Evolutionary conservation across 257 asterid species (phyloP), one percentile per base, ranked within the genome.

Genomic region (Phtheirospermum japonicum): DNA sequence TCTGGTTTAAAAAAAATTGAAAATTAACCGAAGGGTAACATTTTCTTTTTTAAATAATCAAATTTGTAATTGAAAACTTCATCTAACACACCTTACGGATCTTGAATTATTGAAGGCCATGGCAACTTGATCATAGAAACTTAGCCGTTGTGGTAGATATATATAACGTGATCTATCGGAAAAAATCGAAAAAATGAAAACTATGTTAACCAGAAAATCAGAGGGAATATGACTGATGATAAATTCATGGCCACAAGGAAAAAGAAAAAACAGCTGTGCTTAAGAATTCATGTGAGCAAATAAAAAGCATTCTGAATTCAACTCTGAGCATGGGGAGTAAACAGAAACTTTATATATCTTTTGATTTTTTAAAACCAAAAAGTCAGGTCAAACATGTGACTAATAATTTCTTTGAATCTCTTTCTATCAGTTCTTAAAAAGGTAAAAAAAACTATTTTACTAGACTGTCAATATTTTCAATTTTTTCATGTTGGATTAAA

Each of bases 321-420:
- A 67, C 64, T 54, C 61, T 67, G 75, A 55, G 39, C 57, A 48
- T 73, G 65, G 51, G 5, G 76, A 67, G 74, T 63, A 67, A 23
- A 9, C 52, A 66, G 57, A 75, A 54, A 20, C 56, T 54, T 49
- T 57, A 4, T 4, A 46, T 59, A 54, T 20, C 50, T 45, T 62
- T 56, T 48, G 71, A 57, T 59, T 39, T 9, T 73, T 64, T 71
- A 65, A 70, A 72, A 71, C 65, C 20, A 77, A 67, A 67, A 67
- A 67, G 65, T 77, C 85, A 74, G 86, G 87, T 80, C 85, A 80
- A 79, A 72, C 91, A 74, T 71, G 87, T 78, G 94, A 81, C 87
- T 64, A 14, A 14, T 5, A n/a, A 3, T 14, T 68, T 57, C 77
- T 59, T 63, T 68, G 53, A 73, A 74, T 71, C 68, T 66, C 68